These are phyloP conservation scores for Pyrrhoderma noxium DNA, from an alignment of 1,284 basidiomycete species.

Conservation along the genomic window DNA sequence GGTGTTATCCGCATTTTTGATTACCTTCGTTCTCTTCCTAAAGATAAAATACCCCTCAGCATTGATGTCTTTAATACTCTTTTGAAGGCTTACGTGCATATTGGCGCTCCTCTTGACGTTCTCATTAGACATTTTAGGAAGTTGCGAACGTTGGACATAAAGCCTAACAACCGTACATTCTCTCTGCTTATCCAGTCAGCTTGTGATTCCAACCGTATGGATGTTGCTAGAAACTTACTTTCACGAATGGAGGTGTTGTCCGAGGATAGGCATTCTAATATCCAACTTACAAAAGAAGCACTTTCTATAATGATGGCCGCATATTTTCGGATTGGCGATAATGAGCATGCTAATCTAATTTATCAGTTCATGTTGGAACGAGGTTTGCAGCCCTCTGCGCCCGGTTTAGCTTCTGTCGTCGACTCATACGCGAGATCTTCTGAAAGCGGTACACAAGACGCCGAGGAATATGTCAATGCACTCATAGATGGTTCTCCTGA, in stretches of 20 bases:
- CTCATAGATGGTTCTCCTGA: constrained; percentile 38
- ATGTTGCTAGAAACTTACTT: constrained; percentile 63
- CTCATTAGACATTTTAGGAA: constrained; percentile 61
- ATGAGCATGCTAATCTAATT: constrained; percentile 53
- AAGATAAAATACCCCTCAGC: constrained; percentile 32
- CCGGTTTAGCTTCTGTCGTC: constrained; percentile 71
- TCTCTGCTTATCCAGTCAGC: constrained; percentile 79
- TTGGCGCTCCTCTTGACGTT: constrained; percentile 68
- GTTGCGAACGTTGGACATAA: constrained; percentile 42
- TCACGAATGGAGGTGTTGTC: constrained; percentile 52
- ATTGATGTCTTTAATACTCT: constrained; percentile 71
- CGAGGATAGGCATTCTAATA: constrained; percentile 30
- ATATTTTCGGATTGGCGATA: constrained; percentile 56
- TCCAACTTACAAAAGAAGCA: constrained; percentile 50
- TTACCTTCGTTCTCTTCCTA: constrained; percentile 44
- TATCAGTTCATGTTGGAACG: constrained; percentile 70
- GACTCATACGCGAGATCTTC: constrained; percentile 48
- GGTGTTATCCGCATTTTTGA: constrained; percentile 69
- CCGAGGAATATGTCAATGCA: constrained; percentile 54
- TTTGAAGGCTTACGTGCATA: constrained; percentile 79
- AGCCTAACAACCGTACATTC: constrained; percentile 65
- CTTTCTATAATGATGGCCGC: constrained; percentile 85
- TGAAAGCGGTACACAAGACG: constrained; percentile 44
- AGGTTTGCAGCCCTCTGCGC: constrained; percentile 61
- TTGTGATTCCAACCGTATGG: constrained; percentile 67